Evolutionary conservation across 768 basidiomycete genomes (phyloP).

Genomic region (Rhodotorula kratochvilovae): DNA sequence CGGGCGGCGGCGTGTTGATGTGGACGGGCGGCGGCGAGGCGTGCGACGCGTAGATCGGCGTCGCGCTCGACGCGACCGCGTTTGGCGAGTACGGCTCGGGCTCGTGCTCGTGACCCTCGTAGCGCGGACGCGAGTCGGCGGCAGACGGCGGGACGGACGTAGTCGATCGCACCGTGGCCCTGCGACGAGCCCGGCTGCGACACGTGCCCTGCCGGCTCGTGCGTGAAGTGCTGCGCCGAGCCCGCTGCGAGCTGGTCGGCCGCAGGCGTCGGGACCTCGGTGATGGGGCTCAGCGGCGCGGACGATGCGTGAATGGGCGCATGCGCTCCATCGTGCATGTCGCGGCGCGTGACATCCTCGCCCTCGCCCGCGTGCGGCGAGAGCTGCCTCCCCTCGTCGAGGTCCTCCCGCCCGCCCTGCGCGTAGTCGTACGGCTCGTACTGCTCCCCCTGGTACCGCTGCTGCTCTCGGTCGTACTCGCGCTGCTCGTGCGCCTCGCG

Average conservation of each 20-base stretch:
- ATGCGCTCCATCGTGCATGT: neutral
- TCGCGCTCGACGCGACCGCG: neutral
- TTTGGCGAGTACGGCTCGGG: slow-evolving; percentile 4
- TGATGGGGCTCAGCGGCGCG: neutral
- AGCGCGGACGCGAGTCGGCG: neutral
- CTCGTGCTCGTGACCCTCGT: neutral
- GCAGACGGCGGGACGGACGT: neutral
- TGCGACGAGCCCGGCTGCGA: neutral
- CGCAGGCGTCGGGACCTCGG: slow-evolving; percentile 5
- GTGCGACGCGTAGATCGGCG: neutral
- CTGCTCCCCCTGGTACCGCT: neutral
- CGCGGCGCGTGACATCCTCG: neutral
- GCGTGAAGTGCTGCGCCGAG: neutral
- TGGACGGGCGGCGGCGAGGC: too few species aligned
- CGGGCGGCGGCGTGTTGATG: neutral
- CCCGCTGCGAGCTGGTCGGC: neutral
- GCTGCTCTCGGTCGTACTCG: neutral
- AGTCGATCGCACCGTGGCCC: neutral
- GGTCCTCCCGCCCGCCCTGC: too few species aligned
- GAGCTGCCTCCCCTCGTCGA: too few species aligned
- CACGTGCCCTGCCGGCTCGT: neutral
- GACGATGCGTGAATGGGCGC: neutral
- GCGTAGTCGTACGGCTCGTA: too few species aligned
- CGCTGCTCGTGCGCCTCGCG: neutral
- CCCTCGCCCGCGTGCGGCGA: neutral